Base-by-base conservation (phyloP, 2,329 filamentous ascomycete genomes). In the Arthrobotrys sinensis region DNA sequence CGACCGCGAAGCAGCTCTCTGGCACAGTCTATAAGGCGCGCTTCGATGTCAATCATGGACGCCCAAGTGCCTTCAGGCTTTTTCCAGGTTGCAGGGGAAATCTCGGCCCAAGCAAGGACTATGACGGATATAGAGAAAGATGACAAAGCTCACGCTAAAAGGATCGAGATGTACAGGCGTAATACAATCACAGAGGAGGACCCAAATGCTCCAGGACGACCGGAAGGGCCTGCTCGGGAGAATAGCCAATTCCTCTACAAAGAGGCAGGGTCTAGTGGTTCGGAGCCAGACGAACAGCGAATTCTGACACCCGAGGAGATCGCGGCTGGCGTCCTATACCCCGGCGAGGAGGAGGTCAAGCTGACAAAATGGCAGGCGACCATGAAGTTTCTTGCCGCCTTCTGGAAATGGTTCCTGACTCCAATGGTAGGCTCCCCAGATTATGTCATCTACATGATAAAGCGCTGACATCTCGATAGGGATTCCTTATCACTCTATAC, bases 401-500 rank as follows among this genome's bases (percentile, higher is more conserved):
- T 92, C 82, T 91, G 90, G 89, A 88, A 89, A 65, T 97, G 93
- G 85, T 89, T 92, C 81, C 85, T 88, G 43, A 96, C 93, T 0
- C 91, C 91, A 0, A 84, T 92, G 68, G 80, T 81, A 21, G 32
- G 64, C 65, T 12, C 21, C n/a, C 48, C 10, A 2, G 14, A 7
- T 43, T 34, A 60, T 21, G n/a, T 16, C 36, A 16, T 67, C 19
- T 52, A 45, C 10, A 7, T 16, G 3, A 57, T 21, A 32, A 46
- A 12, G 6, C 14, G n/a, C 64, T 76, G 57, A 76, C 55, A 32
- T n/a, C 45, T 32, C 36, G 57, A 5, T 19, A 81, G 81, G 93
- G 93, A 1, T 93, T 96, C 83, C 85, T 93, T 67, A 89, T 95
- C 46, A 92, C 90, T 1, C 83, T 97, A 4, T 97, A 96, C 84